Evolutionary conservation across 169 alveolate genomes (phyloP), one percentile per base, ranked within the genome.

Genomic region (Cryptosporidium sp.): DNA sequence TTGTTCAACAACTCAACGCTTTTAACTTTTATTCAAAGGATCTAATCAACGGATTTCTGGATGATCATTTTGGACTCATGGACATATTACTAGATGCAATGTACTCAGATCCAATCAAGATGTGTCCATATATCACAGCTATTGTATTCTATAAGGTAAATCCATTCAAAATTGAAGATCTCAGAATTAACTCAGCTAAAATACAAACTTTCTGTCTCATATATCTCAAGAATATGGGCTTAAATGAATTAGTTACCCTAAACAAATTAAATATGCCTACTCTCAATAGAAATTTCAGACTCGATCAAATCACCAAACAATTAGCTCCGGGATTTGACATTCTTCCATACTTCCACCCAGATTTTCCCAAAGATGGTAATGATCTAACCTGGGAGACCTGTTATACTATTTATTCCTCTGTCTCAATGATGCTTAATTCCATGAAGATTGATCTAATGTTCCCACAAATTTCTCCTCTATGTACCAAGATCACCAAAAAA

Each of bases 191-290:
- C 59, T 62, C 75, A 9, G 59, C 67, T 41, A 80, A 80, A 14
- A 62, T 80, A 26, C 89, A 80, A 18, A 80, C 89, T 26, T 62
- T 80, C 33, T 80, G 89, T 80, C 74, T 80, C 69, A 65, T 65
- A 59, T 59, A 62, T 12, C 74, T 80, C 21, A 80, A 80, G 43
- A 65, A 80, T 29, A 48, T 80, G 31, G 89, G 89, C 10, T 65
- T 62, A 31, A 14, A 59, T 48, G 89, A 80, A 50, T 12, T 8
- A 41, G 67, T 43, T 59, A 50, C 41, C 31, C 26, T 80, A 26
- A 26, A 80, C 9, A 45, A 37, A 10, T 10, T 80, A 21, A 33
- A 37, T 29, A 80, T 43, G 62, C 89, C 89, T n/a, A 31, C 61
- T 26, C 23, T 59, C 14, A 35, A 14, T 37, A 65, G 61, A 26